phyloP scores from a whole-genome alignment of 2,329 filamentous ascomycete genomes.

The Corinectria fuckeliana region DNA sequence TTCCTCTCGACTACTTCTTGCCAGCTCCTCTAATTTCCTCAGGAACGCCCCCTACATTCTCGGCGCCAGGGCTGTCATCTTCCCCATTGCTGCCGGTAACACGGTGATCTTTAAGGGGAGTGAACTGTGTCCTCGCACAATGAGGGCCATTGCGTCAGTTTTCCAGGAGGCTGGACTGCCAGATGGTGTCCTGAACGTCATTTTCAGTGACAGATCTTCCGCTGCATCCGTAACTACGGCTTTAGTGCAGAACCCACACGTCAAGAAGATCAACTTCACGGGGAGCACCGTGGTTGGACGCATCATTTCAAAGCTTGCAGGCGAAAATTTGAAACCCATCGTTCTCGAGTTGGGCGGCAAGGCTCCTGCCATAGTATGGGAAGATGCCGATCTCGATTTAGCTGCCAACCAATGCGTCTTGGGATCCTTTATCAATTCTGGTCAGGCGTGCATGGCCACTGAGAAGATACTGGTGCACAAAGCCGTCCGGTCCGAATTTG shows the following conservation, averaged over 20 bases:
- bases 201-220: slow-evolving; percentile 70
- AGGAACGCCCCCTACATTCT: slow-evolving; percentile 67
- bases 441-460: slow-evolving; percentile 87
- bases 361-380: slow-evolving; percentile 77
- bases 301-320: slow-evolving; percentile 73
- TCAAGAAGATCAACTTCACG: slow-evolving; percentile 89
- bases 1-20: not conserved
- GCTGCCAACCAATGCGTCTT: slow-evolving; percentile 73
- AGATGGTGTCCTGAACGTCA: slow-evolving; percentile 73
- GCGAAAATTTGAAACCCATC: slow-evolving; percentile 77
- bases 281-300: slow-evolving; percentile 77
- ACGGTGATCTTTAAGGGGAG: slow-evolving; percentile 76
- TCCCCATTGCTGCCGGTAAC: slow-evolving; percentile 79
- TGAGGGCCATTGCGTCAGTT: slow-evolving; percentile 66
- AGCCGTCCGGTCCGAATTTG: slow-evolving; percentile 54
- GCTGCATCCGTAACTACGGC: slow-evolving; percentile 71
- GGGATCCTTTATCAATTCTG: slow-evolving; percentile 75
- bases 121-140: slow-evolving; percentile 69
- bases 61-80: slow-evolving; percentile 60
- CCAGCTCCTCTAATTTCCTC: not conserved
- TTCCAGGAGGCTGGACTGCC: slow-evolving; percentile 80
- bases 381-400: slow-evolving; percentile 77
- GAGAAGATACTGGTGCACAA: slow-evolving; percentile 72
- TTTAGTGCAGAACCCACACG: slow-evolving; percentile 68
- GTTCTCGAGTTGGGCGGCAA: slow-evolving; percentile 87